These are phyloP conservation scores for Pseudogymnoascus sp. DNA, from an alignment of 2,329 filamentous ascomycete genomes.

Conservation along the genomic window DNA sequence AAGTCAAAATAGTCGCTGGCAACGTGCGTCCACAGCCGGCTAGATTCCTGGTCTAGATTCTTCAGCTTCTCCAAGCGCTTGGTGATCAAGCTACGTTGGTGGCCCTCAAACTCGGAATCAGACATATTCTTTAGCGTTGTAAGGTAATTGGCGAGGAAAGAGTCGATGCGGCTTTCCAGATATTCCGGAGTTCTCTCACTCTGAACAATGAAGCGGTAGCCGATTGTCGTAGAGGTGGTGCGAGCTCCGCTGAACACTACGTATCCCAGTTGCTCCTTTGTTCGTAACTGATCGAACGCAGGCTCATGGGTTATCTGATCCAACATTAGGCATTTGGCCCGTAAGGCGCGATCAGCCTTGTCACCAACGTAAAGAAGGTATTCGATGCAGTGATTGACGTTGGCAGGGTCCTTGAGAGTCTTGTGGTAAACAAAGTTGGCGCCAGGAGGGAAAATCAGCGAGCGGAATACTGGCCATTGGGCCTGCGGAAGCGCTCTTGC, in stretches of 20 bases:
- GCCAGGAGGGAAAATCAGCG: conserved; percentile 68
- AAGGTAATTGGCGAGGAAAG: conserved; percentile 66
- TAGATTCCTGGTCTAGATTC: conserved; percentile 80
- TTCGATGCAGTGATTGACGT: conserved; percentile 82
- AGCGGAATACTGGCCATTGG: conserved; percentile 74
- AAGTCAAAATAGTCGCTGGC: conserved; percentile 85
- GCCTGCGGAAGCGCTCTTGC: conserved; percentile 64
- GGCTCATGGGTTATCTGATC: conserved; percentile 90
- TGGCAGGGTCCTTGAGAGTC: conserved; percentile 74
- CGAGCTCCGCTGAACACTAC: conserved; percentile 81
- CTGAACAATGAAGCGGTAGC: conserved; percentile 86
- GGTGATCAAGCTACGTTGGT: conserved; percentile 83
- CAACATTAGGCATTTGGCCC: conserved; percentile 73
- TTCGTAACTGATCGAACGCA: conserved; percentile 87
- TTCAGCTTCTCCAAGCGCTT: conserved; percentile 86
- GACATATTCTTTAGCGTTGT: conserved; percentile 66
- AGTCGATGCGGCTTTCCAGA: conserved; percentile 79
- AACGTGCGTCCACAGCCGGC: conserved; percentile 78
- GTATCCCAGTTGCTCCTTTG: conserved; percentile 95
- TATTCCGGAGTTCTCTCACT: conserved; percentile 81
- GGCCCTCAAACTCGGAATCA: conserved; percentile 76
- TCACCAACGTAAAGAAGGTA: conserved; percentile 67
- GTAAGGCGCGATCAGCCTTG: conserved; percentile 58
- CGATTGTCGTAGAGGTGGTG: conserved; percentile 67
- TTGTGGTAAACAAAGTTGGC: conserved; percentile 80